Evolutionary conservation across 805 yeast species (phyloP), one percentile per base, ranked within the genome.

Genomic region (Wilhelminamyces savonicus): DNA sequence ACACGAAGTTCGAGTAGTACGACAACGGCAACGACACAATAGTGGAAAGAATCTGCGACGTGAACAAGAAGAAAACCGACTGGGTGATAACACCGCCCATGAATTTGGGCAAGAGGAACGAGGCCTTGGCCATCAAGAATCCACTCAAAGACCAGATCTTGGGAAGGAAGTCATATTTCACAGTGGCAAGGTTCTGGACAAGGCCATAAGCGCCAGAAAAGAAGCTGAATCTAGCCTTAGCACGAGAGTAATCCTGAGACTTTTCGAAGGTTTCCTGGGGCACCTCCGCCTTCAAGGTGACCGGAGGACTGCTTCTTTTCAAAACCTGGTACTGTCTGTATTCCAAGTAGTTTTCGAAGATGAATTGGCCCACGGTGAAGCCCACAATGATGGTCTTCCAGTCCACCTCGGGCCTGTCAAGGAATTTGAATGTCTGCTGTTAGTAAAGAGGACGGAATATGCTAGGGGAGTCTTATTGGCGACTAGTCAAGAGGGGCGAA

Each of bases 321-420:
- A 82, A 66, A 7, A 78, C 79, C 41, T 66, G 69, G 52, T 81
- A 82, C 54, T 92, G 97, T 46, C 97, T 79, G 41, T 68, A 71
- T 27, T 77, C 72, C 30, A 92, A 62, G 50, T 79, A 80, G 4
- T 81, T 68, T 43, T 85, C 92, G 52, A 87, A 87, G 3, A 69
- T 56, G 48, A 71, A 86, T 50, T 86, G 82, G 19, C 82, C 83
- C 11, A 80, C 63, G 4, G 94, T 71, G 48, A 86, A 76, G 2
- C 87, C 83, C 26, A 82, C 53, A 27, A 90, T 74, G 25, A 88
- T 62, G 9, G 68, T 46, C 50, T 85, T 86, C 96, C 96, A 92
- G 37, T 86, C 72, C 46, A 85, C 72, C 11, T 69, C 66, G 3
- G 92, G 79, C 28, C 59, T 62, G 50, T 86, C 95, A 36, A 81